Conservation (phyloP, 2,329 filamentous ascomycete species). For the Botrytis sinoallii region DNA sequence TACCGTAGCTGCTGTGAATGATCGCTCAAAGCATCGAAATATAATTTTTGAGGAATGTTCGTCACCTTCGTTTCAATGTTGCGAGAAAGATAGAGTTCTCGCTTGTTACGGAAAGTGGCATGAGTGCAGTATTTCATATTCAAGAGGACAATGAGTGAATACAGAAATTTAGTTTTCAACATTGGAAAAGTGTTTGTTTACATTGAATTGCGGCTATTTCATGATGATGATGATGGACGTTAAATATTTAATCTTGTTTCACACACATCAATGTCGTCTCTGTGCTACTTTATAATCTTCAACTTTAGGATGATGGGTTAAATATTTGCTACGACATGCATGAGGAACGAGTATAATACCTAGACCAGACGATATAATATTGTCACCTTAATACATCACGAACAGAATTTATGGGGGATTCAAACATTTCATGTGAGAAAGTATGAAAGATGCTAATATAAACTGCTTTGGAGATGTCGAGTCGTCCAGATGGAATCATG, state of each 20-base stretch:
- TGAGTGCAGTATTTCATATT: conserved; percentile 8
- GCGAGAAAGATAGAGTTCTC: conserved; percentile 6
- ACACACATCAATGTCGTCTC: background rate
- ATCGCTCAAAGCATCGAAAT: background rate
- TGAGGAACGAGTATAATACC: background rate
- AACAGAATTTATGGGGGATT: background rate
- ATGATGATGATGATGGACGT: background rate
- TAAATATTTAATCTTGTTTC: background rate
- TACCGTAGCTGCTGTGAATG: background rate
- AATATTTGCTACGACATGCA: conserved; percentile 3
- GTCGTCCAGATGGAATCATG: background rate
- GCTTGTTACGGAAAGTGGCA: conserved; percentile 14
- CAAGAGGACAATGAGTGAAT: background rate
- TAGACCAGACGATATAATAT: background rate
- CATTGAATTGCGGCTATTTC: background rate
- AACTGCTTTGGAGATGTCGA: background rate
- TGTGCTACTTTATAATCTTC: conserved; percentile 2
- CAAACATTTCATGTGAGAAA: background rate
- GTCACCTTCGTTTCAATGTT: conserved; percentile 6
- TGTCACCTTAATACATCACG: background rate
- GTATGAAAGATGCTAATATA: background rate
- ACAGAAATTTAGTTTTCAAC: background rate
- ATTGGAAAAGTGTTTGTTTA: background rate
- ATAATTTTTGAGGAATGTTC: background rate
- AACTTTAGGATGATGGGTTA: background rate